Evolutionary conservation across 495 filamentous ascomycete species (phyloP), one percentile per base, ranked within the genome.

Genomic region (Xylaria castorea): DNA sequence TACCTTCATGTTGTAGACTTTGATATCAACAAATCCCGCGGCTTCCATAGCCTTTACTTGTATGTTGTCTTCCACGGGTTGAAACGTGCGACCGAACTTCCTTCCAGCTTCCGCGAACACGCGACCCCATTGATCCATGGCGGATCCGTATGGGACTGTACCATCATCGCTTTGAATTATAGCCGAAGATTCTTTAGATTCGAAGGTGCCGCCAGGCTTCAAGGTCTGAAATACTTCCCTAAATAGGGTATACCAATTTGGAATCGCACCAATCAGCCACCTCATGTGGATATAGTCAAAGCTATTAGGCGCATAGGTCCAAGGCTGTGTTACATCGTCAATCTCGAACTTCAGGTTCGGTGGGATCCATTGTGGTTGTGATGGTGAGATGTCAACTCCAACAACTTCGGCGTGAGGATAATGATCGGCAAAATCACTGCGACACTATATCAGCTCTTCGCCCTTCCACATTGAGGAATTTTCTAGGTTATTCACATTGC

Each of bases 241-340:
- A 57, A 78, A 80, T 1, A 83, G 79, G 16, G 70, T 74, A 16
- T 83, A 78, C 90, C 89, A 93, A 73, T 92, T 85, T 2, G 74
- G 77, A 57, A 92, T 84, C 25, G 81, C 81, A 44, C 87, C 89
- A 46, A 85, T 84, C n/a, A 92, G 74, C 46, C 81, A 79, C 7
- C 91, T 86, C 42, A 88, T 82, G 74, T 92, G 90, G 65, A 92
- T 83, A 70, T 87, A 90, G 79, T 92, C 91, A 73, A 92, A 79
- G 44, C 72, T 72, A 55, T 78, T 72, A 12, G 69, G 75, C 6
- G 78, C 70, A 69, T 79, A 89, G 0, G 83, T 84, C 88, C 88
- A 90, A 22, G 81, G 77, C 51, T 77, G 82, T 38, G 83, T 82
- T 20, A 84, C 73, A 66, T 89, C 87, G 67, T 89, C 87, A 57